Evolutionary conservation across 805 yeast genomes (phyloP), one percentile per base, ranked within the genome.

Genomic region (Komagataella ulmi): DNA sequence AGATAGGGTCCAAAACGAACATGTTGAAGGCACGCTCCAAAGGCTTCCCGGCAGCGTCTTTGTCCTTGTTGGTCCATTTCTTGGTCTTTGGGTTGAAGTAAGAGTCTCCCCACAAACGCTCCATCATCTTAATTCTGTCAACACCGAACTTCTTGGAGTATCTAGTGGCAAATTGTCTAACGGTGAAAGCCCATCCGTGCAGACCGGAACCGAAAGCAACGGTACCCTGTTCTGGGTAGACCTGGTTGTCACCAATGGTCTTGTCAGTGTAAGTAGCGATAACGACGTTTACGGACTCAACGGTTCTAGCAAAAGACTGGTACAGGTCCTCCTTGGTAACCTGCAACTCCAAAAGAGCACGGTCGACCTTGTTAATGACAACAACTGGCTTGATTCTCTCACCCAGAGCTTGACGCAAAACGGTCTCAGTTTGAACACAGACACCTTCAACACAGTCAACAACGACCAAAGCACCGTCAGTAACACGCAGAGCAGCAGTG

Each of bases 121-220:
- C 91, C 97, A 88, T 88, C 98, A 91, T 89, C 88, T 93, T 91
- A 58, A 71, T 61, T 74, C 88, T 83, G 87, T 91, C 97, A 70
- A 91, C 98, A 89, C 98, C 98, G 73, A 93, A 91, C 80, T 91
- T 93, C 89, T 90, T 89, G 73, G 97, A 82, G 84, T 93, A 91
- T 80, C 96, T 88, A 77, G 79, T 75, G 66, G 98, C 97, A 66
- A 91, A 91, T 81, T 91, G 98, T 77, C 99, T 88, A 71, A 91
- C 85, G 66, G 99, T 91, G 91, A 91, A 91, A 72, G 97, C 98
- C 99, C 99, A 91, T 77, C 99, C 99, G 84, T 91, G 99, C 71
- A 91, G 81, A 86, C 98, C 99, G 74, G 98, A 93, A 81, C 96
- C 98, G 77, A 91, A 91, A 65, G 99, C 99, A 70, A 91, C 96